A percentile compares a stretch with the other conserved stretches of the same genome.
phyloP scores from a whole-genome alignment of 768 basidiomycete genomes.

The Cubamyces lactineus region DNA sequence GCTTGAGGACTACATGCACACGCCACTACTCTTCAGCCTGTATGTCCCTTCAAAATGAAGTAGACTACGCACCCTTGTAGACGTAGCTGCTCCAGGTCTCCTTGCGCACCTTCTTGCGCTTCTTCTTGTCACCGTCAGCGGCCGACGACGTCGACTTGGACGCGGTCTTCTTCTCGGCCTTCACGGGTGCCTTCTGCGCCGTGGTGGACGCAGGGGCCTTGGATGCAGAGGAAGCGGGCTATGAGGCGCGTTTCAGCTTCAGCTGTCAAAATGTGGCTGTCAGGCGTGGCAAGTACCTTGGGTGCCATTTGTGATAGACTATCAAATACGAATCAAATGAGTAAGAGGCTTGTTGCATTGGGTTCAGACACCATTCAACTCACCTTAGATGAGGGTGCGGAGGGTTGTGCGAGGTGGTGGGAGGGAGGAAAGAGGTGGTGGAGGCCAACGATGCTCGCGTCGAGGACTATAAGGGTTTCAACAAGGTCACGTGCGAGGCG shows the following conservation, averaged over 20 bases:
- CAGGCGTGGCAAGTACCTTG: constrained; percentile 29
- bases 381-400: constrained; percentile 18
- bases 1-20: constrained; percentile 67
- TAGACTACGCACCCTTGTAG: constrained; percentile 62
- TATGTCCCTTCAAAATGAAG: neutral
- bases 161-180: constrained; percentile 56
- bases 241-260: constrained; percentile 4
- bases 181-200: constrained; percentile 44
- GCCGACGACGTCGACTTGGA: constrained; percentile 54
- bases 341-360: neutral
- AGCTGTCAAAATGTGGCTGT: neutral
- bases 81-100: constrained; percentile 88
- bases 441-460: constrained; percentile 21
- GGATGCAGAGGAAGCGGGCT: constrained; percentile 56
- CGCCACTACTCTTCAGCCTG: neutral
- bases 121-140: constrained; percentile 73
- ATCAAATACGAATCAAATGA: neutral
- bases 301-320: constrained; percentile 33
- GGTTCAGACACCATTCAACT: constrained; percentile 1
- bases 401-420: constrained; percentile 25
- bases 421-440: constrained; percentile 24
- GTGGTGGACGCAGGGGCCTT: constrained; percentile 56
- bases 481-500: constrained; percentile 30
- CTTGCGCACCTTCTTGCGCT: constrained; percentile 78
- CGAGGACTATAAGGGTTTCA: constrained; percentile 26